Evolutionary conservation across 108 stramenopile genomes (phyloP).

Genomic region (Conticribra weissflogii): DNA sequence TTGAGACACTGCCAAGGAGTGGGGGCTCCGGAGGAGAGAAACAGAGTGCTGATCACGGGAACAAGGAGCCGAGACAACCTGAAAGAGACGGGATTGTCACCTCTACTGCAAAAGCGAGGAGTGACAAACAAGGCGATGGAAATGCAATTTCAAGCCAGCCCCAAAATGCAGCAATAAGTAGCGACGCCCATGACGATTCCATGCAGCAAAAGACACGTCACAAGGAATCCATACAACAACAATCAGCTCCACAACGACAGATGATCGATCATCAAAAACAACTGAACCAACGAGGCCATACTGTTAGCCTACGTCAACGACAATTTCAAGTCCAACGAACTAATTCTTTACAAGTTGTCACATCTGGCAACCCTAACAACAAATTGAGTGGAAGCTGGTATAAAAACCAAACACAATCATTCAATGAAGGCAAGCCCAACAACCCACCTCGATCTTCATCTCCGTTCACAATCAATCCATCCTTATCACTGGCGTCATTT

Average conservation of each 20-base stretch:
- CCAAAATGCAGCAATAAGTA: too few relatives aligned
- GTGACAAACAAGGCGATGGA: too few relatives aligned
- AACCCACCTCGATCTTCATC: slow-evolving; percentile 5
- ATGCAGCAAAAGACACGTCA: not conserved
- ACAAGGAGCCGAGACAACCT: too few relatives aligned
- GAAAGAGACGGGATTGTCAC: too few relatives aligned
- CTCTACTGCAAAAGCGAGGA: too few relatives aligned
- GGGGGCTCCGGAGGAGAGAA: too few relatives aligned
- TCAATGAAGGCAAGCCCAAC: not conserved
- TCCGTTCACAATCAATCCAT: slow-evolving; percentile 19
- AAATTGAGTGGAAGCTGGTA: slow-evolving; percentile 6
- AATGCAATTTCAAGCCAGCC: too few relatives aligned
- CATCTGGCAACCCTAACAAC: slow-evolving; percentile 1
- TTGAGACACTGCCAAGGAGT: too few relatives aligned
- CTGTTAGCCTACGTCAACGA: not conserved
- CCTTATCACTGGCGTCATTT: slow-evolving; percentile 29
- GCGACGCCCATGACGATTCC: too few relatives aligned
- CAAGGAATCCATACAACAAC: not conserved
- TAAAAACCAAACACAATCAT: slow-evolving; percentile 5
- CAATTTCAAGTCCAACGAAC: not conserved
- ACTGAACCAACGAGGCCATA: too few relatives aligned
- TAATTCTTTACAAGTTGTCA: not conserved
- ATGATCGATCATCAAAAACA: too few relatives aligned
- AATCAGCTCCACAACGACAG: not conserved
- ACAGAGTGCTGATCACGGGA: too few relatives aligned